These are phyloP conservation scores for Blumeria graminis DNA, from an alignment of 2,329 filamentous ascomycete species.

Conservation along the genomic window DNA sequence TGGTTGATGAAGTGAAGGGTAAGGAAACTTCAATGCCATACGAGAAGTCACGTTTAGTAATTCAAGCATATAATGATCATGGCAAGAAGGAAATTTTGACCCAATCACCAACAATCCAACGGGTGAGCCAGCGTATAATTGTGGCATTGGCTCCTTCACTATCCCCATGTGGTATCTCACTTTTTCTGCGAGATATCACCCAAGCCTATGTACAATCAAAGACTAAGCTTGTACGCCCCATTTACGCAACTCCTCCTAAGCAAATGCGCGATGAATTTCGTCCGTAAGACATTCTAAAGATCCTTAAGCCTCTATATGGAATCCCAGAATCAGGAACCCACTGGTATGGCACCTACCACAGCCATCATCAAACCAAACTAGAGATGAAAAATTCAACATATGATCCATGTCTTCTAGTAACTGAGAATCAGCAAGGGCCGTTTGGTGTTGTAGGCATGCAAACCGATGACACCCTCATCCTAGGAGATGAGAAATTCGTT, in stretches of 20 bases:
- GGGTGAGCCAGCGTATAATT: neutral
- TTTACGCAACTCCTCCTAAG: neutral
- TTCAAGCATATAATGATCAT: neutral
- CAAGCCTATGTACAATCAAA: neutral
- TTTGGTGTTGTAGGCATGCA: constrained; percentile 3
- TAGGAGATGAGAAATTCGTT: constrained; percentile 1
- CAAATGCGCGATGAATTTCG: neutral
- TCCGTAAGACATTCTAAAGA: neutral
- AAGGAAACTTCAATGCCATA: neutral
- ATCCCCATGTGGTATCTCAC: neutral
- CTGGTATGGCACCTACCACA: neutral
- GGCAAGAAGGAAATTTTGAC: neutral
- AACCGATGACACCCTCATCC: constrained; percentile 2
- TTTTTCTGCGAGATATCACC: neutral
- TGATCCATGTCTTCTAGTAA: neutral
- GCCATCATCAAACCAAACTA: neutral
- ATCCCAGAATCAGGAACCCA: constrained; percentile 2
- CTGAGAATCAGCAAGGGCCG: neutral
- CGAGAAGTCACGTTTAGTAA: neutral
- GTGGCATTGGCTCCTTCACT: neutral
- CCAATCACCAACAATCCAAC: neutral
- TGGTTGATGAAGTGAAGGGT: neutral
- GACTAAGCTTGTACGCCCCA: neutral
- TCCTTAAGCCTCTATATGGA: constrained; percentile 1
- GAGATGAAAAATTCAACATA: neutral